Evolutionary conservation across 164 flowering plant species (phyloP).

Genomic region (Amborella trichopoda): DNA sequence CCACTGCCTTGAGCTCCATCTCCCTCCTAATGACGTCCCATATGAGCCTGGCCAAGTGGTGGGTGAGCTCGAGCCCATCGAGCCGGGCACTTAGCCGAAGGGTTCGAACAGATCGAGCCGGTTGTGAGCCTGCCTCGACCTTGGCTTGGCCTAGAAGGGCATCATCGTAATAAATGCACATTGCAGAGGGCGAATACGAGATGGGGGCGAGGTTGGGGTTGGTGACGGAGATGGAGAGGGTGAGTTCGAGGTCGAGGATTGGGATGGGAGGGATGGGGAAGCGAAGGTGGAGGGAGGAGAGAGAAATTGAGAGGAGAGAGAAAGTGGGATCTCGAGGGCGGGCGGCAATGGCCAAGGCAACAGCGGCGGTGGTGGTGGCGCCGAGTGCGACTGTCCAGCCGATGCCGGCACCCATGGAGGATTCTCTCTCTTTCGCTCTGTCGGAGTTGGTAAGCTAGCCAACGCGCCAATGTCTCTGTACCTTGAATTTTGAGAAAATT

Average conservation of each 20-base stretch:
- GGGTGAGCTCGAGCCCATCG: slow-evolving; percentile 41
- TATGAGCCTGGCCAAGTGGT: slow-evolving; percentile 34
- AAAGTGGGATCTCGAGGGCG: slow-evolving; percentile 71
- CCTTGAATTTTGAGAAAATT: not conserved
- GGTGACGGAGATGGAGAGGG: slow-evolving; percentile 77
- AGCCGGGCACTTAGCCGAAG: slow-evolving; percentile 63
- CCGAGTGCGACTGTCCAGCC: slow-evolving; percentile 41
- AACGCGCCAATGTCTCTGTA: not conserved
- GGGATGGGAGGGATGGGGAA: slow-evolving; percentile 19
- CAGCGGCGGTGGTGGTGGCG: slow-evolving; percentile 44
- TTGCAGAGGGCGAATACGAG: slow-evolving; percentile 52
- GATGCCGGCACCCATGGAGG: not conserved
- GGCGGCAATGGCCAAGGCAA: slow-evolving; percentile 24
- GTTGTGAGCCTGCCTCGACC: slow-evolving; percentile 65
- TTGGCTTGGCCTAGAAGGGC: slow-evolving; percentile 57
- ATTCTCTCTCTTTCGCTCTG: not conserved
- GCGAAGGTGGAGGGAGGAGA: slow-evolving; percentile 55
- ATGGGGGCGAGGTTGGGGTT: slow-evolving; percentile 77
- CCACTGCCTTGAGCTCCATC: slow-evolving; percentile 63
- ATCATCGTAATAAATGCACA: slow-evolving; percentile 77
- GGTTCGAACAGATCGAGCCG: slow-evolving; percentile 45
- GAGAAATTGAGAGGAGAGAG: slow-evolving; percentile 52
- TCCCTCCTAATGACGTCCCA: slow-evolving; percentile 56
- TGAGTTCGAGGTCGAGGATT: slow-evolving; percentile 49
- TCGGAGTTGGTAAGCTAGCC: not conserved